phyloP scores from a whole-genome alignment of 345 rosid species.

The Murraya paniculata region DNA sequence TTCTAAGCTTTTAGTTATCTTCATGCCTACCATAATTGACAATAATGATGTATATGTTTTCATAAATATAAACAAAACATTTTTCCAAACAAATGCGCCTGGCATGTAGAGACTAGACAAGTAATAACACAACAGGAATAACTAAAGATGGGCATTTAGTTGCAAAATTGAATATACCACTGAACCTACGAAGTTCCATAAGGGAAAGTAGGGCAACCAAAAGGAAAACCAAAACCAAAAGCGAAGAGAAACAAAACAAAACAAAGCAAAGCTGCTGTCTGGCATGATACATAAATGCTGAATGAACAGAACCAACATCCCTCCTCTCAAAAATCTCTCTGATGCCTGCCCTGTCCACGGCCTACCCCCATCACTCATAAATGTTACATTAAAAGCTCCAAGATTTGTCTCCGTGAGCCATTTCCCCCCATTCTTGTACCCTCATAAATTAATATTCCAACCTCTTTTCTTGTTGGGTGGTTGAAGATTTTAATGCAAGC shows the following conservation, averaged over 20 bases:
- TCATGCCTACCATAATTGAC: neutral
- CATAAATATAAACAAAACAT: neutral
- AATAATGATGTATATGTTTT: neutral
- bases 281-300: constrained; percentile 11
- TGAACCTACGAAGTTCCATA: constrained; percentile 16
- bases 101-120: neutral
- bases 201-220: neutral
- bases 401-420: constrained; percentile 27
- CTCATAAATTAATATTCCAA: constrained; percentile 36
- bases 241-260: neutral
- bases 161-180: neutral
- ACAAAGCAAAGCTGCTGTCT: neutral
- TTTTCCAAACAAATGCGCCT: neutral
- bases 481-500: constrained; percentile 42
- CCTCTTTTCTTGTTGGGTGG: constrained; percentile 40
- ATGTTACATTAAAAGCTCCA: constrained; percentile 39
- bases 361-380: constrained; percentile 16
- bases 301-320: constrained; percentile 42
- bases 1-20: neutral
- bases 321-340: constrained; percentile 8
- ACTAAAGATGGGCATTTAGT: neutral
- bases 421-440: constrained; percentile 35
- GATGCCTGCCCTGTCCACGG: constrained; percentile 15
- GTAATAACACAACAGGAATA: neutral
- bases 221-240: neutral